A percentile compares a stretch with the other conserved stretches of the same genome.
Evolutionary conservation across 768 basidiomycete genomes (phyloP).

Genomic region (Austroboletus eburneus): DNA sequence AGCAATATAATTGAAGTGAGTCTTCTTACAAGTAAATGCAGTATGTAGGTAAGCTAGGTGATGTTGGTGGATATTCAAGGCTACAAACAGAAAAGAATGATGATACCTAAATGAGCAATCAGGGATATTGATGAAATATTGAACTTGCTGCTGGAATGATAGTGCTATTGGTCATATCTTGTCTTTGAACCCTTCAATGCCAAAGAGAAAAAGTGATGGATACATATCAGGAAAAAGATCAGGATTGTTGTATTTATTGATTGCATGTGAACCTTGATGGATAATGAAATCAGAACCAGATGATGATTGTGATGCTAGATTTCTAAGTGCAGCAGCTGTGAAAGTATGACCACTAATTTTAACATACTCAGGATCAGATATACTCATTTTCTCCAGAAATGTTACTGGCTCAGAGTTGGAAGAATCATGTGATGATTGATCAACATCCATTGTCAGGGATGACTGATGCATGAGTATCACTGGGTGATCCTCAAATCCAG

Average conservation of each 20-base stretch:
- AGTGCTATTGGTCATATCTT: background rate
- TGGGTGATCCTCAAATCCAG: constrained; percentile 26
- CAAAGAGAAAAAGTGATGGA: constrained; percentile 31
- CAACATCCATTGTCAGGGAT: no score
- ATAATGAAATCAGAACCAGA: constrained; percentile 23
- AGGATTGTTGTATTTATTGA: constrained; percentile 32
- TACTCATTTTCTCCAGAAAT: constrained; percentile 29
- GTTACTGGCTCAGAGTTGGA: background rate
- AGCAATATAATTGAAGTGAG: no score
- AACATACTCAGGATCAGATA: constrained; percentile 27
- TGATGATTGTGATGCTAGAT: constrained; percentile 5
- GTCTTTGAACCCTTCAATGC: constrained; percentile 31
- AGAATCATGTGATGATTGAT: no score
- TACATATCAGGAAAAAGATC: constrained; percentile 28
- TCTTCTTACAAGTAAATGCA: no score
- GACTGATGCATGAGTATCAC: background rate
- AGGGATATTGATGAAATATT: no score
- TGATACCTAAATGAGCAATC: no score
- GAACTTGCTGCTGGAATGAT: no score
- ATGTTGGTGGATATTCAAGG: no score
- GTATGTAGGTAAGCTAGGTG: no score
- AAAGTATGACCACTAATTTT: constrained; percentile 20
- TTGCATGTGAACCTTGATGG: constrained; percentile 13
- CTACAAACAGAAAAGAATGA: no score
- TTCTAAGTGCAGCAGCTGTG: constrained; percentile 23